Conservation (phyloP, 495 filamentous ascomycete species). For the Barbatosphaeria neglecta region DNA sequence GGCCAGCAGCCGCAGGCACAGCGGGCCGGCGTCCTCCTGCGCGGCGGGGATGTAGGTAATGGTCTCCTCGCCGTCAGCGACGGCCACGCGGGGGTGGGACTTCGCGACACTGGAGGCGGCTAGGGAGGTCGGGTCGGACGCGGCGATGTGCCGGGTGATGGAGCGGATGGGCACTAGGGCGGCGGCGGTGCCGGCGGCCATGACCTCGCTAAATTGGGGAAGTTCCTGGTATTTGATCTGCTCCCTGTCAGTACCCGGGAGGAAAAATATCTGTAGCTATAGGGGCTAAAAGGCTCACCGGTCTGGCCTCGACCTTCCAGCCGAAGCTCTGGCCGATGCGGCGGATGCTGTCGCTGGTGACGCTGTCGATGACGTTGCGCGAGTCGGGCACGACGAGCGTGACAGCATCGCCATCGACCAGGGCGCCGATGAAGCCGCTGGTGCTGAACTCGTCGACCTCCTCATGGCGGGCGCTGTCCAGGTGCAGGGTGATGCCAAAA, state of each 20-base stretch:
- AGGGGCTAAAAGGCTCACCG: constrained; percentile 23
- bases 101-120: constrained; percentile 14
- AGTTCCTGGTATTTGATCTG: constrained; percentile 75
- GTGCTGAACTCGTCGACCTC: constrained; percentile 89
- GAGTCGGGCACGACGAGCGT: constrained; percentile 72
- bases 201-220: constrained; percentile 63
- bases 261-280: neutral
- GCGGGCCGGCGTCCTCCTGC: constrained; percentile 56
- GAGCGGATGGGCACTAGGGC: constrained; percentile 82
- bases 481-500: constrained; percentile 76
- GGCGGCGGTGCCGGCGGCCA: constrained; percentile 88
- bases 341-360: constrained; percentile 61
- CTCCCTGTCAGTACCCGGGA: constrained; percentile 5
- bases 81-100: constrained; percentile 19
- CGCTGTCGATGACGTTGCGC: constrained; percentile 68
- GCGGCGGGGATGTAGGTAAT: constrained; percentile 51
- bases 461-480: constrained; percentile 66
- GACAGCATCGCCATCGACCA: constrained; percentile 43
- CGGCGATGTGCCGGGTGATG: constrained; percentile 52
- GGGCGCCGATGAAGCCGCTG: constrained; percentile 69
- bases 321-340: constrained; percentile 56
- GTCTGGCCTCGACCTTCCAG: constrained; percentile 52
- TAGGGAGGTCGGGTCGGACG: constrained; percentile 29
- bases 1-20: constrained; percentile 56
- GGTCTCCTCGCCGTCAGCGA: constrained; percentile 39